phyloP scores from a whole-genome alignment of 352 stramenopile species.

The Phytophthora vignae region DNA sequence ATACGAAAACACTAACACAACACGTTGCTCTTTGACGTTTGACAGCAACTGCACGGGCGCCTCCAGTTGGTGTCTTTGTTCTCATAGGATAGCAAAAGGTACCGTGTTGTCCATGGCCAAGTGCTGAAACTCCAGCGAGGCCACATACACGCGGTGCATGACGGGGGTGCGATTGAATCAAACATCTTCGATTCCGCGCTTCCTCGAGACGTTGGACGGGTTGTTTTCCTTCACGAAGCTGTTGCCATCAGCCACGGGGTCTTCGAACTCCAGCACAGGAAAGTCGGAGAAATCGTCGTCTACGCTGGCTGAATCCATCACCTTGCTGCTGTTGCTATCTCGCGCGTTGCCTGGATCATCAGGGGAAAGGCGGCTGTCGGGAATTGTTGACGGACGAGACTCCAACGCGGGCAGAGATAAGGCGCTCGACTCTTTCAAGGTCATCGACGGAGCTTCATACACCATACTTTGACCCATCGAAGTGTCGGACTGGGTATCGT shows the following conservation, averaged over 20 bases:
- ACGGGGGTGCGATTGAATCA: conserved; percentile 32
- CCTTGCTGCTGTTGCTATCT: conserved; percentile 26
- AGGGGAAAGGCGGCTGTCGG: conserved; percentile 24
- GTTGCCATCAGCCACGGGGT: conserved; percentile 65
- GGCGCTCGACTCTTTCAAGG: conserved; percentile 13
- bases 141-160: conserved; percentile 12
- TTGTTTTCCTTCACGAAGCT: conserved; percentile 78
- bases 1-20: conserved; percentile 31
- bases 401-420: conserved; percentile 15
- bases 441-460: conserved; percentile 22
- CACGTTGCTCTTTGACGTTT: conserved; percentile 3
- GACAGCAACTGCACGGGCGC: neutral
- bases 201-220: conserved; percentile 53
- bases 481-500: conserved; percentile 6
- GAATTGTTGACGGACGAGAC: conserved; percentile 20
- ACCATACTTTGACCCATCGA: conserved; percentile 7
- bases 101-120: conserved; percentile 16
- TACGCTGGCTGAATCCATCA: conserved; percentile 36
- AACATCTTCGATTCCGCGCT: conserved; percentile 74
- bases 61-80: conserved; percentile 5
- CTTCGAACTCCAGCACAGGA: conserved; percentile 74
- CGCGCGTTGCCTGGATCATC: conserved; percentile 3
- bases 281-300: conserved; percentile 84
- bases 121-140: neutral
- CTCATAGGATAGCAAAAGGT: conserved; percentile 25